phyloP scores from a whole-genome alignment of 73 alveolate species.

The Vitrella brassicaformis region DNA sequence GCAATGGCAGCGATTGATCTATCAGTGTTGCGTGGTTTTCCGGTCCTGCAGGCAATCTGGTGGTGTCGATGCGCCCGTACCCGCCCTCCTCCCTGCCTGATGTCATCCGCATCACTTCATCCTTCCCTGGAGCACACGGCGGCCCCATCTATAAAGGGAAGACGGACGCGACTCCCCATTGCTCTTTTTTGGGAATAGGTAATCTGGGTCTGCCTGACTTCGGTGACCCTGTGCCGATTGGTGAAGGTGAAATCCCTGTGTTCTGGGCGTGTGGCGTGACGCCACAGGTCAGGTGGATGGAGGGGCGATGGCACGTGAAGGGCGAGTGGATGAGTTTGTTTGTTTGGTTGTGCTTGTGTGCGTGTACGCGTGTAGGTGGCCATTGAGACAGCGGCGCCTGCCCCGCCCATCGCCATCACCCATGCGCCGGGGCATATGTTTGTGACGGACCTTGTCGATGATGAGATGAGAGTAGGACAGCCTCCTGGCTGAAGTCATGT shows the following conservation, averaged over 20 bases:
- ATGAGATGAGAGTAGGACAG: slow-evolving; percentile 25
- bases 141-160: slow-evolving; percentile 43
- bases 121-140: slow-evolving; percentile 54
- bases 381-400: too few species aligned
- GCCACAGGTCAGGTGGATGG: too few species aligned
- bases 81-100: slow-evolving; percentile 6
- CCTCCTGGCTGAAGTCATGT: background rate
- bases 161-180: slow-evolving; percentile 4
- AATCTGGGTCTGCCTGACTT: too few species aligned
- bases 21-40: too few species aligned
- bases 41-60: background rate
- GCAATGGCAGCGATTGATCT: too few species aligned
- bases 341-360: too few species aligned
- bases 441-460: slow-evolving; percentile 47
- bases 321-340: too few species aligned
- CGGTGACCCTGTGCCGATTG: too few species aligned
- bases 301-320: too few species aligned
- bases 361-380: too few species aligned
- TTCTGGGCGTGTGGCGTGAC: slow-evolving; percentile 81
- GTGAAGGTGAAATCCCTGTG: slow-evolving; percentile 48
- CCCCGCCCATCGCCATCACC: too few species aligned
- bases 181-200: too few species aligned
- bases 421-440: slow-evolving; percentile 76
- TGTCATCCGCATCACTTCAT: slow-evolving; percentile 22
- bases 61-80: slow-evolving; percentile 51